Percentiles rank a stretch among this genome's conserved stretches.
phyloP scores from a whole-genome alignment of 768 basidiomycete genomes.

The Russula vinacea region DNA sequence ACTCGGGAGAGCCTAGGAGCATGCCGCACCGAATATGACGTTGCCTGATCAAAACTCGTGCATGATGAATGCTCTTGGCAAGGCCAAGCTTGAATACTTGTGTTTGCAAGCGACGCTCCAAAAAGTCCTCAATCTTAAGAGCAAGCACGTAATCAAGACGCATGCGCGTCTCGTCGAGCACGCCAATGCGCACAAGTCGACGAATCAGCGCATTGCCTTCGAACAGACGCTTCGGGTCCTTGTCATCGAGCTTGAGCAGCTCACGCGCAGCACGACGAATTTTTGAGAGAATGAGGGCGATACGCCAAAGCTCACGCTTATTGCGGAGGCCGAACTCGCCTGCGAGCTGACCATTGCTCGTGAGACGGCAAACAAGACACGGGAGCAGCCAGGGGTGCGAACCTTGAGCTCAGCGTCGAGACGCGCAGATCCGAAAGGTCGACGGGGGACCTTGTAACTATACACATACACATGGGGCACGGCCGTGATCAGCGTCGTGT shows the following conservation, averaged over 20 bases:
- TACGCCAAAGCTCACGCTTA: slow-evolving; percentile 99
- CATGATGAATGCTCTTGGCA: slow-evolving; percentile 98
- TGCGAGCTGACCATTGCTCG: slow-evolving; percentile 64
- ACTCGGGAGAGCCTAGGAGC: slow-evolving; percentile 4
- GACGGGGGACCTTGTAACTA: slow-evolving; percentile 98
- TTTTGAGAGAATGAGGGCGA: slow-evolving; percentile 96
- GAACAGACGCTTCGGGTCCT: slow-evolving; percentile 99
- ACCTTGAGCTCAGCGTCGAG: slow-evolving; percentile 99
- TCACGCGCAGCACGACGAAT: slow-evolving; percentile 99
- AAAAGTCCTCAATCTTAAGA: slow-evolving; percentile 98
- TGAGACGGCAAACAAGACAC: slow-evolving; percentile 3
- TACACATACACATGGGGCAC: slow-evolving; percentile 53
- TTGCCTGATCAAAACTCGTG: slow-evolving; percentile 96
- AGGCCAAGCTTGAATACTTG: slow-evolving; percentile 99
- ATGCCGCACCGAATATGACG: slow-evolving; percentile 88
- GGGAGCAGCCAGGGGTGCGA: neutral
- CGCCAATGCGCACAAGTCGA: slow-evolving; percentile 98
- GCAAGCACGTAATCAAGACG: slow-evolving; percentile 99
- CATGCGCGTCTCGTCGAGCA: slow-evolving; percentile 98
- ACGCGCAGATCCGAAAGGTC: slow-evolving; percentile 95
- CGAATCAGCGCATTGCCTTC: slow-evolving; percentile 96
- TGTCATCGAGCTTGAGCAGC: slow-evolving; percentile 98
- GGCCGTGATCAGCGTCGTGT: slow-evolving; percentile 62
- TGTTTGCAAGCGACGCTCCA: slow-evolving; percentile 97
- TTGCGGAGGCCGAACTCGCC: slow-evolving; percentile 99